Percentiles rank a stretch among this genome's conserved stretches.
Evolutionary conservation across 306 rosid genomes (phyloP).

Genomic region (Prunus fruticosa): DNA sequence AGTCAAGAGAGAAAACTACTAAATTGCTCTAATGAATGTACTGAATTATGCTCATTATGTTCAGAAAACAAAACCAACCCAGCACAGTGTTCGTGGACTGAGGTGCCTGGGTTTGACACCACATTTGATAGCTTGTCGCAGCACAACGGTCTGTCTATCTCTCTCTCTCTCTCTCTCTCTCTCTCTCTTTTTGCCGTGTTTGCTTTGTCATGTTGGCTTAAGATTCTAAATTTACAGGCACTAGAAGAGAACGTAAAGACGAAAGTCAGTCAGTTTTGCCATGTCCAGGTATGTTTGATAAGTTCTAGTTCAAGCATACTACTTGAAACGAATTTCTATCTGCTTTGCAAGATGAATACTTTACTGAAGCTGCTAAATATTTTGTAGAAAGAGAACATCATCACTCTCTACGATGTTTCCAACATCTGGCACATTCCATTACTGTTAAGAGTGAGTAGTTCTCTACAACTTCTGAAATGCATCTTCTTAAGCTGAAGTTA

Average conservation of each 20-base stretch:
- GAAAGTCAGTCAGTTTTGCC: conserved; percentile 90
- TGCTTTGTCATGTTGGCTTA: conserved; percentile 16
- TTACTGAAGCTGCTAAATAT: background rate
- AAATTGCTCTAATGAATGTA: conserved; percentile 16
- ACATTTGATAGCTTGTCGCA: conserved; percentile 50
- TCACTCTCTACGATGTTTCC: conserved; percentile 90
- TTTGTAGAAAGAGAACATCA: conserved; percentile 68
- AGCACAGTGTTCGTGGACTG: conserved; percentile 50
- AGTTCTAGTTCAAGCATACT: background rate
- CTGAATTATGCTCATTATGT: conserved; percentile 20
- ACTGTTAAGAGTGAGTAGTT: conserved; percentile 66
- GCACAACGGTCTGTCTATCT: conserved; percentile 38
- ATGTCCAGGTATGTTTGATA: conserved; percentile 65
- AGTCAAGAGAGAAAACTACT: background rate
- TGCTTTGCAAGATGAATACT: background rate
- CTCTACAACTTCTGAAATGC: background rate
- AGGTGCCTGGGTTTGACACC: conserved; percentile 48
- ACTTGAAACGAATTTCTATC: conserved; percentile 2
- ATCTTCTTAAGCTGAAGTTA: background rate
- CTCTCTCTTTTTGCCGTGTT: background rate
- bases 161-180: background rate
- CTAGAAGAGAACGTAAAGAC: conserved; percentile 73
- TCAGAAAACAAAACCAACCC: conserved; percentile 59
- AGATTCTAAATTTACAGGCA: conserved; percentile 43
- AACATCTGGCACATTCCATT: conserved; percentile 97